phyloP scores from a whole-genome alignment of 768 basidiomycete species.

The Steccherinum ochraceum region DNA sequence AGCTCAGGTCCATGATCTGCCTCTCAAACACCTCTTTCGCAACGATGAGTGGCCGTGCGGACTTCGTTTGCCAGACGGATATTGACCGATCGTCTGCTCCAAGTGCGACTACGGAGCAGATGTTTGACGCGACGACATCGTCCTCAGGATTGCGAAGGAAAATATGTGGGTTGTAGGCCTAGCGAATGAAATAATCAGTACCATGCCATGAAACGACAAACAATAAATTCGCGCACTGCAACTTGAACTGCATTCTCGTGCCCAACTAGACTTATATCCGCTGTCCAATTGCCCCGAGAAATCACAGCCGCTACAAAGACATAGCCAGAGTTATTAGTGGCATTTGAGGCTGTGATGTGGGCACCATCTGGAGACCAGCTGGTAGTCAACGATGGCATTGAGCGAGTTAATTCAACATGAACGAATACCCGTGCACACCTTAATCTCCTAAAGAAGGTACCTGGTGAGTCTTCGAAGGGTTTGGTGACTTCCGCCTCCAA shows the following conservation, averaged over 20 bases:
- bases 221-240: conserved; percentile 49
- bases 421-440: conserved; percentile 41
- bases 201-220: neutral
- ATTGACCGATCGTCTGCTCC: conserved; percentile 92
- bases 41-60: conserved; percentile 85
- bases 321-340: conserved; percentile 92
- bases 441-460: conserved; percentile 88
- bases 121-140: conserved; percentile 72
- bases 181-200: conserved; percentile 9
- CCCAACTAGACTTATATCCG: conserved; percentile 91
- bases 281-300: conserved; percentile 81
- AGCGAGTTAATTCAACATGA: neutral
- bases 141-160: conserved; percentile 72
- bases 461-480: conserved; percentile 91
- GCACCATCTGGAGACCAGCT: conserved; percentile 99
- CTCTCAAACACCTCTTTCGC: conserved; percentile 92
- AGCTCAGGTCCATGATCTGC: conserved; percentile 92
- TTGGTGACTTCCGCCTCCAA: conserved; percentile 80
- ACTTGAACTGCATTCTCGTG: conserved; percentile 98
- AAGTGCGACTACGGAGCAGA: conserved; percentile 88
- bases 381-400: neutral
- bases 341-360: conserved; percentile 95
- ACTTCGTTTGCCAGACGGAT: conserved; percentile 95
- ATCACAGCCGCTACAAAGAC: conserved; percentile 98
- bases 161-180: conserved; percentile 93